Evolutionary conservation across 2,329 filamentous ascomycete species (phyloP).

Genomic region (Fusarium longipes): DNA sequence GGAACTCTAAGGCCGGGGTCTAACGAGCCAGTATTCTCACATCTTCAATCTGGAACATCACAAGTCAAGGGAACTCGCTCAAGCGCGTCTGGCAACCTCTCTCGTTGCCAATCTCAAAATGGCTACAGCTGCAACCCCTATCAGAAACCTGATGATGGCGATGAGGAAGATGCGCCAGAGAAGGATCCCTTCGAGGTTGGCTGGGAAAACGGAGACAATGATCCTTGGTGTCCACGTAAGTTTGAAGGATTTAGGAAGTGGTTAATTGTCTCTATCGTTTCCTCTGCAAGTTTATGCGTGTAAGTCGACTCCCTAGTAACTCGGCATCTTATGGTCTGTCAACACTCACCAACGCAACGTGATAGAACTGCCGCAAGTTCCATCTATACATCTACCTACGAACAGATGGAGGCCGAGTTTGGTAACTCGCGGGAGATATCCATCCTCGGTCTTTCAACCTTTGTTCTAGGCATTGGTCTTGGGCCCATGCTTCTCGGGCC

Average conservation of each 20-base stretch:
- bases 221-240: slow-evolving; percentile 79
- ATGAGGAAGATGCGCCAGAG: slow-evolving; percentile 32
- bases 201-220: slow-evolving; percentile 78
- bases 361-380: slow-evolving; percentile 82
- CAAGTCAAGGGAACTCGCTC: slow-evolving; percentile 17
- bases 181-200: slow-evolving; percentile 72
- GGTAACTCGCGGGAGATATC: slow-evolving; percentile 76
- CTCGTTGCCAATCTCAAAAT: slow-evolving; percentile 56
- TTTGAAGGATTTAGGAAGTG: slow-evolving; percentile 77
- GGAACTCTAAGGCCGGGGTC: slow-evolving; percentile 3
- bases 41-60: slow-evolving; percentile 18
- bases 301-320: slow-evolving; percentile 61
- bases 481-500: slow-evolving; percentile 73
- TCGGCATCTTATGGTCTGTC: not conserved
- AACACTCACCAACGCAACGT: not conserved
- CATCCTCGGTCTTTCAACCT: slow-evolving; percentile 83
- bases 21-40: slow-evolving; percentile 16
- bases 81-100: slow-evolving; percentile 21
- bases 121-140: slow-evolving; percentile 55
- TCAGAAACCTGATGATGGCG: slow-evolving; percentile 3
- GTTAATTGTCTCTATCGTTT: slow-evolving; percentile 81
- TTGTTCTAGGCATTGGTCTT: slow-evolving; percentile 78
- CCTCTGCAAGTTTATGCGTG: slow-evolving; percentile 82
- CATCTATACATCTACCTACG: slow-evolving; percentile 88
- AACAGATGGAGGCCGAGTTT: slow-evolving; percentile 80